A percentile compares a stretch with the other conserved stretches of the same genome.
phyloP scores from a whole-genome alignment of 129 eudicot species.

The Centella asiatica region DNA sequence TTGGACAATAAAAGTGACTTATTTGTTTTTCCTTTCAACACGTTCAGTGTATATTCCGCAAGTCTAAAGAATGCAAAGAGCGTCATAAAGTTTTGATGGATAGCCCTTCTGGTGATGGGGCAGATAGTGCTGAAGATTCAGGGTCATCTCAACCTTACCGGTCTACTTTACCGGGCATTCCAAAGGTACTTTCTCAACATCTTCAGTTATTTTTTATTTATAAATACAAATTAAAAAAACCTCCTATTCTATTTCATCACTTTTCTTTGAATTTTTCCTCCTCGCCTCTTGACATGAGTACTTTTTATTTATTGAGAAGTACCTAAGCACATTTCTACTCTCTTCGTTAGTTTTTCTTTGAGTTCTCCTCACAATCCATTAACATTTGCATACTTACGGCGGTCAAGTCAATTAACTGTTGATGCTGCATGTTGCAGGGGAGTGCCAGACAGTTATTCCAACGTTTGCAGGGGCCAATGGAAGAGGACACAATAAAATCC shows the following conservation, averaged over 20 bases:
- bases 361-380: no score
- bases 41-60: conserved; percentile 76
- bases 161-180: conserved; percentile 94
- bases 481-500: conserved; percentile 79
- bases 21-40: conserved; percentile 18
- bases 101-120: conserved; percentile 69
- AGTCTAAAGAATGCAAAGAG: conserved; percentile 81
- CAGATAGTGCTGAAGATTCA: conserved; percentile 92
- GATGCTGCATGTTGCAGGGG: conserved; percentile 53
- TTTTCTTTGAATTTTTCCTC: no score
- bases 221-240: neutral
- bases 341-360: no score
- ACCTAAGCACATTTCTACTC: no score
- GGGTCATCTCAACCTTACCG: conserved; percentile 91
- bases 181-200: conserved; percentile 42
- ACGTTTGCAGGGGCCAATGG: conserved; percentile 87
- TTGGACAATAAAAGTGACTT: neutral
- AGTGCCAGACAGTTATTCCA: conserved; percentile 92
- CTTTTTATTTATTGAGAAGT: no score
- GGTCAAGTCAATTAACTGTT: conserved; percentile 9
- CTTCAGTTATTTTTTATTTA: neutral
- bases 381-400: no score
- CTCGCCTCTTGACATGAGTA: no score
- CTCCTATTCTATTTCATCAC: no score
- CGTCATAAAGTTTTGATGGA: conserved; percentile 76